Conservation (phyloP, 306 rosid species). For the Cicer judaicum region DNA sequence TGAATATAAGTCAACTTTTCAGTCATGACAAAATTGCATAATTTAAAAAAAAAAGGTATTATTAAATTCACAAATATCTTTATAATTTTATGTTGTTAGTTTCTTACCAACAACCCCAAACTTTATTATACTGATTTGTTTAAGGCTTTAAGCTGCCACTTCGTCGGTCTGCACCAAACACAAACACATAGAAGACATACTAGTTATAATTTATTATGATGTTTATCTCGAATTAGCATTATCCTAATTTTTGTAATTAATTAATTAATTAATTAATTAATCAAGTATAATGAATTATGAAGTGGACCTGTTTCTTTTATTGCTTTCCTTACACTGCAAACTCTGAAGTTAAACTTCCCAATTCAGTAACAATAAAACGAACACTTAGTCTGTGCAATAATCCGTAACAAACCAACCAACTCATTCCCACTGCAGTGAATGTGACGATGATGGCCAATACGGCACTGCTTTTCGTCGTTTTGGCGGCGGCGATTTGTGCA, state of each 20-base stretch:
- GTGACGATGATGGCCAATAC: slow-evolving; percentile 41
- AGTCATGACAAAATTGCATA: too few relatives aligned
- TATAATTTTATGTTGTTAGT: too few relatives aligned
- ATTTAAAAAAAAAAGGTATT: too few relatives aligned
- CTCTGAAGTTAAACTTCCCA: slow-evolving; percentile 5
- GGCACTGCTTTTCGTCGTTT: slow-evolving; percentile 40
- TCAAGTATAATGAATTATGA: not conserved
- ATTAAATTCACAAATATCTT: too few relatives aligned
- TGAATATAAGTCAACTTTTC: too few relatives aligned
- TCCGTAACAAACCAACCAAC: not conserved
- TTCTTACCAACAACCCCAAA: too few relatives aligned
- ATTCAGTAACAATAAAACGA: not conserved
- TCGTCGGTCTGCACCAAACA: too few relatives aligned
- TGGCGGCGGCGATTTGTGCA: slow-evolving; percentile 36
- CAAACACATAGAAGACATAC: too few relatives aligned
- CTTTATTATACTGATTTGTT: too few relatives aligned
- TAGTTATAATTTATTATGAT: too few relatives aligned
- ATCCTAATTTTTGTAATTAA: not conserved
- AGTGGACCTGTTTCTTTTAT: not conserved
- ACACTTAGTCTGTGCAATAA: not conserved
- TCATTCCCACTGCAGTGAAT: not conserved
- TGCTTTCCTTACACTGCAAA: slow-evolving; percentile 39
- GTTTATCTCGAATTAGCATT: not conserved
- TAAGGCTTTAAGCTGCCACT: too few relatives aligned
- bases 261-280: not conserved